phyloP scores from a whole-genome alignment of 306 rosid genomes.

The Acacia confusa region DNA sequence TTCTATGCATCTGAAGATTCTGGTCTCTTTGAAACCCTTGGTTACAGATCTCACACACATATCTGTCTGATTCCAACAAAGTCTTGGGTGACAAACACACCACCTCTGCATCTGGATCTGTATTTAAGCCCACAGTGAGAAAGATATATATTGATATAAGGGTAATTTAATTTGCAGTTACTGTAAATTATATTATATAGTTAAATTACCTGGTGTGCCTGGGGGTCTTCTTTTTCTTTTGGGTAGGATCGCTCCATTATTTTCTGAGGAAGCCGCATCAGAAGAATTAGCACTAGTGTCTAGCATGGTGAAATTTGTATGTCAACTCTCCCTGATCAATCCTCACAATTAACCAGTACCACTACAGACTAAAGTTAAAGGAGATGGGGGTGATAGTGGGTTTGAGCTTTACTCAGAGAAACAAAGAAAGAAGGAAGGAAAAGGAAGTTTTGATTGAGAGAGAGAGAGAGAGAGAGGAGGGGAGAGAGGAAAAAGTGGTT shows the following conservation, averaged over 20 bases:
- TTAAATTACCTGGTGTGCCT: conserved; percentile 84
- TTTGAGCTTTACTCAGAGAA: conserved; percentile 62
- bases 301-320: conserved; percentile 57
- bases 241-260: conserved; percentile 38
- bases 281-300: conserved; percentile 22
- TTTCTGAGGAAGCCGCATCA: conserved; percentile 12
- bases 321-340: background rate
- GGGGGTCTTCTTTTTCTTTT: conserved; percentile 96
- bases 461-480: conserved; percentile 26
- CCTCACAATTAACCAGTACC: background rate
- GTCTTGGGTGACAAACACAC: conserved; percentile 92
- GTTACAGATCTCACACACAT: conserved; percentile 98
- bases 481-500: conserved; percentile 44
- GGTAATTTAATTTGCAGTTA: background rate
- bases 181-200: background rate
- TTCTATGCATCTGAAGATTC: conserved; percentile 95
- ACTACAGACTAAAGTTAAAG: conserved; percentile 33
- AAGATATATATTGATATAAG: background rate
- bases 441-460: background rate
- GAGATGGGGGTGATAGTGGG: conserved; percentile 48
- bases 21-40: conserved; percentile 97
- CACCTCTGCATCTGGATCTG: conserved; percentile 97
- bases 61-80: conserved; percentile 78
- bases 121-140: background rate
- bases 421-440: conserved; percentile 26